A percentile compares a stretch with the other conserved stretches of the same genome.
Conservation (phyloP, 768 basidiomycete genomes). For the Postia placenta region DNA sequence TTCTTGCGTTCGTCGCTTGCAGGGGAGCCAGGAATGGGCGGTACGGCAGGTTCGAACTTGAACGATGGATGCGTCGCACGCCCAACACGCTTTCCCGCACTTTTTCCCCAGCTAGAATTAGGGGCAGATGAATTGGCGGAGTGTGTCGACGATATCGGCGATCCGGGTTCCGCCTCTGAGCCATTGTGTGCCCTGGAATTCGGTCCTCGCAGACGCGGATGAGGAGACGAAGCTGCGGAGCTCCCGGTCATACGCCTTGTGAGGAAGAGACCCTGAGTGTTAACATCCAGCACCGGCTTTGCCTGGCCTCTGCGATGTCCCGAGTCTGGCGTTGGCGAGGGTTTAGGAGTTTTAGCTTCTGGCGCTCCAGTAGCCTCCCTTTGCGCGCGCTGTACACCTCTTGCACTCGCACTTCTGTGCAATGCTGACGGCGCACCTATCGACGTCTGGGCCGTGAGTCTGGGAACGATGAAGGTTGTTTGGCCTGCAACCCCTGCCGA, state of each 20-base stretch:
- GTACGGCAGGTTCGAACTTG: slow-evolving; percentile 62
- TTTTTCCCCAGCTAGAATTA: slow-evolving; percentile 52
- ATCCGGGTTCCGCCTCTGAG: slow-evolving; percentile 11
- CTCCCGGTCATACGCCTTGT: slow-evolving; percentile 13
- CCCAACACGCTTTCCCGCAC: slow-evolving; percentile 33
- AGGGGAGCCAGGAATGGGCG: slow-evolving; percentile 31
- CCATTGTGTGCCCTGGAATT: slow-evolving; percentile 2
- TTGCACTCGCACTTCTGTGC: slow-evolving; percentile 17
- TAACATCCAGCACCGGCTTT: slow-evolving; percentile 3
- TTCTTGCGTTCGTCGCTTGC: slow-evolving; percentile 16
- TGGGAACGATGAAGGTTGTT: not conserved
- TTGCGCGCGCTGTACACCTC: not conserved
- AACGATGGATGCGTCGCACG: slow-evolving; percentile 53
- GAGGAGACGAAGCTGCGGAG: slow-evolving; percentile 11
- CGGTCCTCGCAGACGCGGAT: slow-evolving; percentile 2
- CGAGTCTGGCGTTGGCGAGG: not conserved
- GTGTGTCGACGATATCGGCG: slow-evolving; percentile 16
- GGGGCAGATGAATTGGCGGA: slow-evolving; percentile 17
- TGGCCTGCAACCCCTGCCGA: slow-evolving; percentile 14
- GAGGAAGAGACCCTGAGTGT: not conserved
- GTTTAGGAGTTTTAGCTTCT: not conserved
- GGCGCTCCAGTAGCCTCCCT: not conserved
- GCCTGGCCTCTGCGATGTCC: not conserved
- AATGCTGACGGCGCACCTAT: slow-evolving; percentile 5
- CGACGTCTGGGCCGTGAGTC: not conserved